Conservation (phyloP, 2,329 filamentous ascomycete species). For the Cladorrhinum sp. region DNA sequence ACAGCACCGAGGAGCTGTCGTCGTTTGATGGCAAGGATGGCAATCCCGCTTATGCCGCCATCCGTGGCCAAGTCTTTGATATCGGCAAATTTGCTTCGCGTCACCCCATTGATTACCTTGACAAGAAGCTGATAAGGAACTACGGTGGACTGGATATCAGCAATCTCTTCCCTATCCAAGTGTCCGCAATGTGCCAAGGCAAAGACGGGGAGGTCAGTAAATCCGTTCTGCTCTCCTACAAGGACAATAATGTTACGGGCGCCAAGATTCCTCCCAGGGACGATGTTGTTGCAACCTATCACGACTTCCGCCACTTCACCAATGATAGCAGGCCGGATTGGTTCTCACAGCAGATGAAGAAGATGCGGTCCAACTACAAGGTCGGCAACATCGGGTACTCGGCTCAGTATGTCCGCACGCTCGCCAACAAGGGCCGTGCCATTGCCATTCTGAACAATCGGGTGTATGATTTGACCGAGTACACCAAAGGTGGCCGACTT, state of each 20-base stretch:
- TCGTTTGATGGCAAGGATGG: slow-evolving; percentile 68
- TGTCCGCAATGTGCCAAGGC: slow-evolving; percentile 85
- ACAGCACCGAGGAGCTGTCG: slow-evolving; percentile 71
- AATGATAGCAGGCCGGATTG: slow-evolving; percentile 84
- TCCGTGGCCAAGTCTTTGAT: slow-evolving; percentile 88
- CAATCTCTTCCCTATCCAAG: slow-evolving; percentile 86
- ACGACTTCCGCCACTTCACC: slow-evolving; percentile 85
- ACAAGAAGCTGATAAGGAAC: slow-evolving; percentile 63
- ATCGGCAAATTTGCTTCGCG: slow-evolving; percentile 67
- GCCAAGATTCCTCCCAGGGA: slow-evolving; percentile 61
- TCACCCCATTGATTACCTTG: slow-evolving; percentile 57
- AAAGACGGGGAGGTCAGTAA: slow-evolving; percentile 62
- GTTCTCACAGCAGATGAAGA: slow-evolving; percentile 85
- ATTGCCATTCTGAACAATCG: slow-evolving; percentile 76
- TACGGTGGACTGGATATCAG: slow-evolving; percentile 91
- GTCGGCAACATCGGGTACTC: slow-evolving; percentile 88
- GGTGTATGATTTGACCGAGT: slow-evolving; percentile 88
- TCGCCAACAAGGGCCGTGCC: slow-evolving; percentile 60
- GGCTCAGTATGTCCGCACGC: slow-evolving; percentile 67
- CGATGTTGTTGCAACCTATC: slow-evolving; percentile 76
- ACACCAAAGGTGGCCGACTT: slow-evolving; percentile 70
- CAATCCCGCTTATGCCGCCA: slow-evolving; percentile 65
- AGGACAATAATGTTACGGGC: slow-evolving; percentile 69
- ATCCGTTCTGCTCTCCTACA: slow-evolving; percentile 81
- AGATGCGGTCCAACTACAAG: slow-evolving; percentile 73